Conservation (phyloP, 768 basidiomycete genomes). For the Lactarius akahatsu region DNA sequence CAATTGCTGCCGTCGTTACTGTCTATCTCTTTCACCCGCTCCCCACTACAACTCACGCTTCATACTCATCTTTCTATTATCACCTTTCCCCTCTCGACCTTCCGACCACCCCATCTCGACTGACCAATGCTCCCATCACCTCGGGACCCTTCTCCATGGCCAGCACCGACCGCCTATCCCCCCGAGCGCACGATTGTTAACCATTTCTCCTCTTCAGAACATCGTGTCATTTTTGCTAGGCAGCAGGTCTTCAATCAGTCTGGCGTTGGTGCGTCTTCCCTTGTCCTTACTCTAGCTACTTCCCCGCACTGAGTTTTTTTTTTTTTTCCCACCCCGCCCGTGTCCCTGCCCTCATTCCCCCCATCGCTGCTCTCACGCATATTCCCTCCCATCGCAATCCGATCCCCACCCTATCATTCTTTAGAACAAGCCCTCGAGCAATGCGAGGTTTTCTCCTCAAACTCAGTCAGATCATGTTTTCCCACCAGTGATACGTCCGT, state of each 20-base stretch:
- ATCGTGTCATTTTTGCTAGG: slow-evolving; percentile 22
- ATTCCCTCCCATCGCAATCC: slow-evolving; percentile 1
- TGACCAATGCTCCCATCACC: slow-evolving; percentile 40
- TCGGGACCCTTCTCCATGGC: slow-evolving; percentile 44
- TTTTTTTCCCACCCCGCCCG: slow-evolving; percentile 10
- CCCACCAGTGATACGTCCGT: slow-evolving; percentile 56
- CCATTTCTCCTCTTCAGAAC: neutral
- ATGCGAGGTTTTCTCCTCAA: slow-evolving; percentile 61
- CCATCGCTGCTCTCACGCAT: slow-evolving; percentile 12
- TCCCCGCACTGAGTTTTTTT: slow-evolving; percentile 1
- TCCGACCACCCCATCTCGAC: slow-evolving; percentile 28
- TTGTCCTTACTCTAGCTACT: neutral
- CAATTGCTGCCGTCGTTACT: slow-evolving; percentile 23
- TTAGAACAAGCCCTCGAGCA: slow-evolving; percentile 42
- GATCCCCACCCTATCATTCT: slow-evolving; percentile 20
- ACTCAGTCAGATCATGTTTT: slow-evolving; percentile 76
- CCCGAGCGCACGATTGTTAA: slow-evolving; percentile 22
- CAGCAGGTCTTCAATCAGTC: slow-evolving; percentile 29
- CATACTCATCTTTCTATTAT: neutral
- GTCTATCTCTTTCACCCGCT: slow-evolving; percentile 31
- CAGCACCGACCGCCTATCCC: slow-evolving; percentile 42
- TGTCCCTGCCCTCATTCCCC: neutral
- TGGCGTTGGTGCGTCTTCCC: slow-evolving; percentile 25
- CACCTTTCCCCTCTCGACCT: slow-evolving; percentile 14
- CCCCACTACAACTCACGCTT: slow-evolving; percentile 8